Evolutionary conservation across 2,329 filamentous ascomycete species (phyloP).

Genomic region (Alternaria sp.): DNA sequence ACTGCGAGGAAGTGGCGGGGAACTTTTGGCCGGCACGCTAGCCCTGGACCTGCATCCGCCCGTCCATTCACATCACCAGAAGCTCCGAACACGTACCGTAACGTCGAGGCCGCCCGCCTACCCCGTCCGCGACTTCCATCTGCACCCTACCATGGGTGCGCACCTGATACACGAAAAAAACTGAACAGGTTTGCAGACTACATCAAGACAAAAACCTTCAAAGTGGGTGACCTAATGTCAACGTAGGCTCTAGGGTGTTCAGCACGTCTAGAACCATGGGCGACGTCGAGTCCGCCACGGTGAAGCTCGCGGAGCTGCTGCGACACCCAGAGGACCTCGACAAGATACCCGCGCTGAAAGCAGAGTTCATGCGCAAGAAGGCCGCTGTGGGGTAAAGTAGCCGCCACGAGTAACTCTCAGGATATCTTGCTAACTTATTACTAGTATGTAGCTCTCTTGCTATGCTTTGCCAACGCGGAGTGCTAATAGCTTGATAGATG

Average conservation of each 20-base stretch:
- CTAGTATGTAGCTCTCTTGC: too few relatives aligned
- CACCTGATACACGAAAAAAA: not conserved
- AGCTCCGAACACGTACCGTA: slow-evolving; percentile 8
- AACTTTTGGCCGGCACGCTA: slow-evolving; percentile 19
- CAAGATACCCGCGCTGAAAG: slow-evolving; percentile 87
- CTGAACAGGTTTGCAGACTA: too few relatives aligned
- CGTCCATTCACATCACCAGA: slow-evolving; percentile 8
- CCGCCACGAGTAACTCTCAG: too few relatives aligned
- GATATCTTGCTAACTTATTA: too few relatives aligned
- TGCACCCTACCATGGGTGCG: slow-evolving; percentile 24
- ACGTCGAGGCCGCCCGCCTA: slow-evolving; percentile 1
- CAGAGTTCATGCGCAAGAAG: slow-evolving; percentile 95
- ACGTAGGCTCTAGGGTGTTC: too few relatives aligned
- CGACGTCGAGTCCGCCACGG: slow-evolving; percentile 65
- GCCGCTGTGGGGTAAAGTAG: too few relatives aligned
- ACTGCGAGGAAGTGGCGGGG: slow-evolving; percentile 3
- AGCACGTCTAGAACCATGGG: slow-evolving; percentile 58
- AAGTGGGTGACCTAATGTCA: too few relatives aligned
- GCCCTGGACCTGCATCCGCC: slow-evolving; percentile 1
- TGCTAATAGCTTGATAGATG: too few relatives aligned
- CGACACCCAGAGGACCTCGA: slow-evolving; percentile 96
- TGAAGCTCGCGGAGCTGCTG: slow-evolving; percentile 90
- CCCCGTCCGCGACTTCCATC: slow-evolving; percentile 7
- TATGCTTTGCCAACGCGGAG: too few relatives aligned
- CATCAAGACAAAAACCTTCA: too few relatives aligned